Evolutionary conservation across 768 basidiomycete genomes (phyloP).

Genomic region (Tricholomella constricta): DNA sequence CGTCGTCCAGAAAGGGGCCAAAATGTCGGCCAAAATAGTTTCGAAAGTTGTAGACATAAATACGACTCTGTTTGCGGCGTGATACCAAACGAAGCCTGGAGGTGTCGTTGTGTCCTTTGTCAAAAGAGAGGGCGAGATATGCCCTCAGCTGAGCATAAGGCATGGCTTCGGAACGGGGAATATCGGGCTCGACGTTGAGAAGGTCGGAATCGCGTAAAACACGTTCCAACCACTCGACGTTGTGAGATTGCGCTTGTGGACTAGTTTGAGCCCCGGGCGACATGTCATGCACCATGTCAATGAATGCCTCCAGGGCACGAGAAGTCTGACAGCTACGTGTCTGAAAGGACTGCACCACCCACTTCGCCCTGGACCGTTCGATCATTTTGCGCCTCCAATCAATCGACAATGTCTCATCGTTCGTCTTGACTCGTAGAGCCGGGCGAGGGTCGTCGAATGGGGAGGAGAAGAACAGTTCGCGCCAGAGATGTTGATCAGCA

Average conservation of each 20-base stretch:
- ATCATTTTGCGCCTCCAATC: slow-evolving; percentile 17
- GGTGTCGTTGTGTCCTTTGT: slow-evolving; percentile 30
- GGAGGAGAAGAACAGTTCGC: slow-evolving; percentile 56
- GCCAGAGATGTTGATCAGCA: slow-evolving; percentile 67
- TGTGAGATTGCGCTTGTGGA: slow-evolving; percentile 34
- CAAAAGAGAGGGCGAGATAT: slow-evolving; percentile 48
- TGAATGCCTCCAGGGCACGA: slow-evolving; percentile 40
- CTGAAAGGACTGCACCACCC: slow-evolving; percentile 16
- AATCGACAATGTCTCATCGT: neutral
- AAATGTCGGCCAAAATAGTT: slow-evolving; percentile 57
- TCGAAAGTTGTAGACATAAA: slow-evolving; percentile 64
- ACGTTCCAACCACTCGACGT: slow-evolving; percentile 47
- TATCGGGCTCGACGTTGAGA: slow-evolving; percentile 25
- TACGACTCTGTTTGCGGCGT: slow-evolving; percentile 51
- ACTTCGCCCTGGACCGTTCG: slow-evolving; percentile 44
- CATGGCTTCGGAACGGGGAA: slow-evolving; percentile 17
- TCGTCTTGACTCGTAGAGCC: slow-evolving; percentile 14
- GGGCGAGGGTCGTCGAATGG: slow-evolving; percentile 69
- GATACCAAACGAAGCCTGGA: slow-evolving; percentile 27
- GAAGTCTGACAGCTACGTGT: slow-evolving; percentile 25
- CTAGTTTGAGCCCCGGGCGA: slow-evolving; percentile 26
- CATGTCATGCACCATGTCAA: slow-evolving; percentile 40
- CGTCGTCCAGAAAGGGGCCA: slow-evolving; percentile 55
- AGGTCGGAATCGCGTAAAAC: slow-evolving; percentile 41
- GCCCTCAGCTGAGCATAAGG: slow-evolving; percentile 48